Conservation (phyloP, 148 eudicot genomes). For the Camellia granthamiana region DNA sequence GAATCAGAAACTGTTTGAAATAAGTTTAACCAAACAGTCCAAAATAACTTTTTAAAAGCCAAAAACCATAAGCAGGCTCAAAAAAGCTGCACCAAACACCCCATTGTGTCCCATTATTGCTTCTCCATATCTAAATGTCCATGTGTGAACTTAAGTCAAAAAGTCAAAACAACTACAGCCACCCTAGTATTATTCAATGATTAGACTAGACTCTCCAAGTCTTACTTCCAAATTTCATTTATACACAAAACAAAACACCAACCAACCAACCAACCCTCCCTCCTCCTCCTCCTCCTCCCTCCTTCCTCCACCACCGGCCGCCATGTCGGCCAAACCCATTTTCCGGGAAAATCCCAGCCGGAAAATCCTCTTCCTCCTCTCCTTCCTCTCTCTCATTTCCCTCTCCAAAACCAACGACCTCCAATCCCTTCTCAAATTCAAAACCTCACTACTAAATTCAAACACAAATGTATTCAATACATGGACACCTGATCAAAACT, state of each 20-base stretch:
- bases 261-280: background rate
- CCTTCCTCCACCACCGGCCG: background rate
- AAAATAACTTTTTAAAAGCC: no score
- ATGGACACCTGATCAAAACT: constrained; percentile 20
- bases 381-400: constrained; percentile 11
- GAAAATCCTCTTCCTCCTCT: background rate
- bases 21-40: no score
- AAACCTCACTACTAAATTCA: constrained; percentile 22
- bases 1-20: no score
- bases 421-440: constrained; percentile 28
- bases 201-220: no score
- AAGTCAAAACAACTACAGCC: no score
- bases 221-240: no score
- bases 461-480: constrained; percentile 15
- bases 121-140: no score
- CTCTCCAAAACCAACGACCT: constrained; percentile 18
- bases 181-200: no score
- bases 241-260: background rate
- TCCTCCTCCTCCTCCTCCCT: background rate
- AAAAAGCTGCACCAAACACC: no score
- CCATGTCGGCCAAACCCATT: constrained; percentile 3
- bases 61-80: no score
- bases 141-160: no score
- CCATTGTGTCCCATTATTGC: no score
- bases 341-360: constrained; percentile 10